phyloP scores from a whole-genome alignment of 768 basidiomycete genomes.

The Agrocybe praecox region DNA sequence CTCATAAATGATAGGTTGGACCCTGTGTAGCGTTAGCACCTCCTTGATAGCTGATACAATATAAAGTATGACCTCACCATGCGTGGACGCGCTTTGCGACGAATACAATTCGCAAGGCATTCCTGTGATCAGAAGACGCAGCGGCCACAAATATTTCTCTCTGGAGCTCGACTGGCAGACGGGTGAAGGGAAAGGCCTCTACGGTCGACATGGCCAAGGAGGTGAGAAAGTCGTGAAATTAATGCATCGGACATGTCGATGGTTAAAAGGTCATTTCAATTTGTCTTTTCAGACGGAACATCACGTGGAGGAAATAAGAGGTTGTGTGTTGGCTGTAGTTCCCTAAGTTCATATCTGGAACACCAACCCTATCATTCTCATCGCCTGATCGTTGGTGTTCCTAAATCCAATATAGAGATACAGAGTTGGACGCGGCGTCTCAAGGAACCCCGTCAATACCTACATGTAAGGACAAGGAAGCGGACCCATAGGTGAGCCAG shows the following conservation, averaged over 20 bases:
- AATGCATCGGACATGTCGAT: constrained; percentile 24
- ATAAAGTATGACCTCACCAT: constrained; percentile 30
- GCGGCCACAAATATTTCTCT: constrained; percentile 38
- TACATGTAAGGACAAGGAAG: constrained; percentile 6
- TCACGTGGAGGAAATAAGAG: constrained; percentile 30
- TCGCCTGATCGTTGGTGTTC: constrained; percentile 9
- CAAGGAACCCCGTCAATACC: constrained; percentile 6
- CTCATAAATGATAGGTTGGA: constrained; percentile 40
- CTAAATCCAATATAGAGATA: constrained; percentile 1
- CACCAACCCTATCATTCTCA: constrained; percentile 19
- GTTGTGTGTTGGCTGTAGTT: constrained; percentile 1
- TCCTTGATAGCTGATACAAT: background rate
- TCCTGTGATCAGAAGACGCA: constrained; percentile 26
- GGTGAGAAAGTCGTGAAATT: constrained; percentile 22
- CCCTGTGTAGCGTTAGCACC: constrained; percentile 27
- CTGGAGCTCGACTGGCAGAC: constrained; percentile 42
- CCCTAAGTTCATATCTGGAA: constrained; percentile 4
- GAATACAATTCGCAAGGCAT: constrained; percentile 30
- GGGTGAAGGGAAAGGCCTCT: constrained; percentile 26
- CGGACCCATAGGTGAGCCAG: constrained; percentile 5
- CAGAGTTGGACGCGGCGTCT: constrained; percentile 3
- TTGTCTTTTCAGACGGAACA: constrained; percentile 25
- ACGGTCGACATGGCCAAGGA: constrained; percentile 18
- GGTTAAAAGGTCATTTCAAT: constrained; percentile 24
- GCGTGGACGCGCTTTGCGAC: constrained; percentile 35